phyloP scores from a whole-genome alignment of 2,329 filamentous ascomycete genomes.

The Didymella arachidicola region DNA sequence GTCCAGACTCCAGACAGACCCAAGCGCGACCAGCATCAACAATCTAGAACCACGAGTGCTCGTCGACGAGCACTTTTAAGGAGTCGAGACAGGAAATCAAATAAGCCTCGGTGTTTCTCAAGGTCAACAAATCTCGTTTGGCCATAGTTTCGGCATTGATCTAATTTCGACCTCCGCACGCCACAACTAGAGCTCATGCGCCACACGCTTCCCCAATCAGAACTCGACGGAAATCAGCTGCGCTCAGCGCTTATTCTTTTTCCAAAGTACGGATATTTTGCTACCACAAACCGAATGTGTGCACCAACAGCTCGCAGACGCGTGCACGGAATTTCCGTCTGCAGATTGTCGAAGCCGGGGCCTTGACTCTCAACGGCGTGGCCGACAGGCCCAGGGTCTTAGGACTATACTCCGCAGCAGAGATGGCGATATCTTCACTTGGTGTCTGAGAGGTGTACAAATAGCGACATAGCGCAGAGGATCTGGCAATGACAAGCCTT shows the following conservation, averaged over 20 bases:
- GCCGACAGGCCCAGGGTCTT: neutral
- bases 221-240: neutral
- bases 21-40: no score
- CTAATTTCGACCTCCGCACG: neutral
- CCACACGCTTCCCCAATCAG: neutral
- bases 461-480: neutral
- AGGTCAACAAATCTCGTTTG: neutral
- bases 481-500: neutral
- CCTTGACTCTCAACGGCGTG: neutral
- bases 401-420: neutral
- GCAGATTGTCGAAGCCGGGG: neutral
- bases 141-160: neutral
- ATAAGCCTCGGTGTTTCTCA: neutral
- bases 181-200: neutral
- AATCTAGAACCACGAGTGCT: no score
- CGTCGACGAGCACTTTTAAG: no score
- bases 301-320: neutral
- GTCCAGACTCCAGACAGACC: no score
- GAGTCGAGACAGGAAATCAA: no score
- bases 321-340: neutral
- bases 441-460: neutral
- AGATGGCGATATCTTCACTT: neutral
- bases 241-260: neutral
- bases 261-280: neutral
- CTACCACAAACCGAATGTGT: neutral